phyloP scores from a whole-genome alignment of 164 flowering plant species.

The Liquidambar formosana region DNA sequence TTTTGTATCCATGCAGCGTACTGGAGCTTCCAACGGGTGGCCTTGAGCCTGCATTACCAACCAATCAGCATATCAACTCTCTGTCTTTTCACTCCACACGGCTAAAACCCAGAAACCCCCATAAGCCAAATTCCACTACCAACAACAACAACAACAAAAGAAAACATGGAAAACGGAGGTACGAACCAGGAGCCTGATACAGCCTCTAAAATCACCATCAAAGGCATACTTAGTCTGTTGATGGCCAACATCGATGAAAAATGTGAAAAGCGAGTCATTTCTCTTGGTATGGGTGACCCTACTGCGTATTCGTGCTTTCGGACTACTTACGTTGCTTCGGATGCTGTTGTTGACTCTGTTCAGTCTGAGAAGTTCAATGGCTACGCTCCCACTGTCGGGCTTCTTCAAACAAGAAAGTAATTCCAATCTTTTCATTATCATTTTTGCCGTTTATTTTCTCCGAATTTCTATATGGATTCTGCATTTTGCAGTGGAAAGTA shows the following conservation, averaged over 20 bases:
- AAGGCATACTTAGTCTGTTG: conserved; percentile 60
- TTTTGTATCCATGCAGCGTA: too few relatives aligned
- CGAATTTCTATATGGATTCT: not conserved
- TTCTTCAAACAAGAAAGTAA: conserved; percentile 65
- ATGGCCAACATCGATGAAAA: conserved; percentile 38
- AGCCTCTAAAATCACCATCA: conserved; percentile 45
- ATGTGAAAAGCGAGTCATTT: conserved; percentile 38
- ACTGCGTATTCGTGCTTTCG: conserved; percentile 54
- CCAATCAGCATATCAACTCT: too few relatives aligned
- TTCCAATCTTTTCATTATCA: not conserved
- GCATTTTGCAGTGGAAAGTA: too few relatives aligned
- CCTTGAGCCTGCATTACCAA: too few relatives aligned
- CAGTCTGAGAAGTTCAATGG: conserved; percentile 59
- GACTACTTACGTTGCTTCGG: conserved; percentile 38
- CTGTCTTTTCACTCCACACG: too few relatives aligned
- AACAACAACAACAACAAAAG: too few relatives aligned
- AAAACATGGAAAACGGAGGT: conserved; percentile 23
- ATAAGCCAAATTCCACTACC: too few relatives aligned
- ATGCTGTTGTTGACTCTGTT: conserved; percentile 48
- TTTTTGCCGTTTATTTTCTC: not conserved
- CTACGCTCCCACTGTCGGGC: conserved; percentile 68
- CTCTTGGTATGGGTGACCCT: conserved; percentile 76
- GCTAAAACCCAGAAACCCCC: too few relatives aligned
- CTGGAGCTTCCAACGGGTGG: too few relatives aligned
- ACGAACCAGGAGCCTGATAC: conserved; percentile 13